Conservation (phyloP, 225 moss, liverwort and hornwort species). For the Polytrichum formosum region DNA sequence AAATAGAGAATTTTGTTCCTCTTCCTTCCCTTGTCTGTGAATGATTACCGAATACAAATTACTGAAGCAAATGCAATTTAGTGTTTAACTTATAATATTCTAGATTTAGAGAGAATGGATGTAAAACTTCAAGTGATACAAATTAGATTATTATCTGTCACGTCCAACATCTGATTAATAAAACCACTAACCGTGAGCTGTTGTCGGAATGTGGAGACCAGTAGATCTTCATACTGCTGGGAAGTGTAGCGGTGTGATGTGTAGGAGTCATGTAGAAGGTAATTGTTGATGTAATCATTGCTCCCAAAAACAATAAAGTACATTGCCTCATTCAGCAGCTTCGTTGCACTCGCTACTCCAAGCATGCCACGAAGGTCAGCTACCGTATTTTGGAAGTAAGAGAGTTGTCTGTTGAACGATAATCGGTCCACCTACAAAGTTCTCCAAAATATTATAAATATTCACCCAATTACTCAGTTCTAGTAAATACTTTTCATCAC, state of each 20-base stretch:
- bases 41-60: too few species aligned
- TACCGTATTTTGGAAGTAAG: slow-evolving; percentile 29
- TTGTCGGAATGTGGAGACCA: slow-evolving; percentile 29
- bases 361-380: slow-evolving; percentile 27
- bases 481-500: too few species aligned
- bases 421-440: slow-evolving; percentile 42
- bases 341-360: slow-evolving; percentile 20
- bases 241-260: slow-evolving; percentile 26
- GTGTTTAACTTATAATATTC: too few species aligned
- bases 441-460: not conserved
- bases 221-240: slow-evolving; percentile 36
- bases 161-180: too few species aligned
- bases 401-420: slow-evolving; percentile 40
- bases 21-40: too few species aligned
- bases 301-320: slow-evolving; percentile 47
- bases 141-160: too few species aligned
- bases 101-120: too few species aligned
- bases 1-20: too few species aligned
- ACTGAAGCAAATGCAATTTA: too few species aligned
- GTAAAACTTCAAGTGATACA: too few species aligned
- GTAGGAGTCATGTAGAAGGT: slow-evolving; percentile 35
- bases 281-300: slow-evolving; percentile 83
- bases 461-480: too few species aligned
- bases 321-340: slow-evolving; percentile 27
- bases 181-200: slow-evolving; percentile 43